Evolutionary conservation across 2,329 filamentous ascomycete genomes (phyloP).

Genomic region (Ascochyta viciae-villosae): DNA sequence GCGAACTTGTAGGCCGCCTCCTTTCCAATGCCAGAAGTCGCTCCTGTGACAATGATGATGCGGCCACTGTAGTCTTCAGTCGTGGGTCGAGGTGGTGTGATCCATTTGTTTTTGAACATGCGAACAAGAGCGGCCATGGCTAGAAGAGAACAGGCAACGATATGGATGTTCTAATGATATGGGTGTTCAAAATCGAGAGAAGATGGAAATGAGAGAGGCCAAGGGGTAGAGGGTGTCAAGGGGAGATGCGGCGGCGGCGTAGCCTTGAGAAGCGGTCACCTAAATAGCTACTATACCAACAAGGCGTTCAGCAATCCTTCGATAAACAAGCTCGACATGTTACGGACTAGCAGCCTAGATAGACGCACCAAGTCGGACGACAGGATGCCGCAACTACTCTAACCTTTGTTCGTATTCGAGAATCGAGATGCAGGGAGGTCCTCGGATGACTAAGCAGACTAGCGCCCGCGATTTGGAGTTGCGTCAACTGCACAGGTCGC

Average conservation of each 20-base stretch:
- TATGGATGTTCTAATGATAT: not conserved
- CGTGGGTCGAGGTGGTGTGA: slow-evolving; percentile 44
- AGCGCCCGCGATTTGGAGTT: slow-evolving; percentile 16
- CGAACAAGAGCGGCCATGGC: slow-evolving; percentile 32
- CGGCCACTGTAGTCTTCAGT: slow-evolving; percentile 46
- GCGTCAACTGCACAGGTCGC: slow-evolving; percentile 14
- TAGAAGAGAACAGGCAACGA: slow-evolving; percentile 46
- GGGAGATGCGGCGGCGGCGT: too few relatives aligned
- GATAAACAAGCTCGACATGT: too few relatives aligned
- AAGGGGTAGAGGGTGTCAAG: slow-evolving; percentile 71
- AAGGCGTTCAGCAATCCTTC: not conserved
- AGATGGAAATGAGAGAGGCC: slow-evolving; percentile 39
- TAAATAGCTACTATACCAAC: not conserved
- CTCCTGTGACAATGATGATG: slow-evolving; percentile 56
- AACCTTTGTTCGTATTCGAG: slow-evolving; percentile 1
- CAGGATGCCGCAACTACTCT: not conserved
- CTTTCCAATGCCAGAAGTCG: slow-evolving; percentile 50
- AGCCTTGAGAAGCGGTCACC: not conserved
- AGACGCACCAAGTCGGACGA: not conserved
- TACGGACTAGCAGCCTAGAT: not conserved
- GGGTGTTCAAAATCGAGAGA: not conserved
- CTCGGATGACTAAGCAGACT: slow-evolving; percentile 5
- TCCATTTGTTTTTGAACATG: slow-evolving; percentile 44
- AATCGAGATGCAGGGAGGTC: not conserved
- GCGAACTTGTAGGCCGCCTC: slow-evolving; percentile 50